Conservation (phyloP, 495 filamentous ascomycete species). For the Chaetomium tenue region DNA sequence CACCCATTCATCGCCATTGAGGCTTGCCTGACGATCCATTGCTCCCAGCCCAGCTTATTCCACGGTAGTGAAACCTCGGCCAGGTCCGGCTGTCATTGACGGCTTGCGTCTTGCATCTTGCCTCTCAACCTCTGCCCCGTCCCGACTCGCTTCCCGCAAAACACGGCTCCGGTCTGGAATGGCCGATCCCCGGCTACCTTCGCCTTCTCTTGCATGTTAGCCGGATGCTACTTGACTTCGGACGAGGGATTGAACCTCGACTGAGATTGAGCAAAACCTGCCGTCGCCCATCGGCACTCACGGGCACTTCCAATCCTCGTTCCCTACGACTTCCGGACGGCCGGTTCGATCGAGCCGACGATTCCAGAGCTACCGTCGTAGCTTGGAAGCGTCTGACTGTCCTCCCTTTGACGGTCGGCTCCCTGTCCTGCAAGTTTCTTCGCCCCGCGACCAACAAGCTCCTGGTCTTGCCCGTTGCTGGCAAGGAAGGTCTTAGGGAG, state of each 20-base stretch:
- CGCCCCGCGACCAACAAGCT: not conserved
- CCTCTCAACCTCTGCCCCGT: not conserved
- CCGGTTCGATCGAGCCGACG: not conserved
- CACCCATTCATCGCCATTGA: slow-evolving; percentile 2
- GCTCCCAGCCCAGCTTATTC: not conserved
- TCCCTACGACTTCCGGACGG: not conserved
- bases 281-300: not conserved
- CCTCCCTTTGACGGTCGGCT: not conserved
- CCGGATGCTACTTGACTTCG: not conserved
- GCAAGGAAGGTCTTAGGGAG: not conserved
- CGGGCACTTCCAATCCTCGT: not conserved
- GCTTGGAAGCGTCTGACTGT: not conserved
- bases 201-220: not conserved
- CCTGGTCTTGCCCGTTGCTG: not conserved
- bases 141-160: slow-evolving; percentile 6
- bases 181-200: slow-evolving; percentile 10
- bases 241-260: not conserved
- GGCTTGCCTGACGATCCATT: not conserved
- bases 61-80: slow-evolving; percentile 13
- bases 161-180: slow-evolving; percentile 15
- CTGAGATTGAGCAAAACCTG: not conserved
- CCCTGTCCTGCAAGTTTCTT: not conserved
- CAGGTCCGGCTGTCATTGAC: not conserved
- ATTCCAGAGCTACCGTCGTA: not conserved
- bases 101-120: not conserved